Evolutionary conservation across 768 basidiomycete genomes (phyloP).

Genomic region (Udeniomyces megalosporus): DNA sequence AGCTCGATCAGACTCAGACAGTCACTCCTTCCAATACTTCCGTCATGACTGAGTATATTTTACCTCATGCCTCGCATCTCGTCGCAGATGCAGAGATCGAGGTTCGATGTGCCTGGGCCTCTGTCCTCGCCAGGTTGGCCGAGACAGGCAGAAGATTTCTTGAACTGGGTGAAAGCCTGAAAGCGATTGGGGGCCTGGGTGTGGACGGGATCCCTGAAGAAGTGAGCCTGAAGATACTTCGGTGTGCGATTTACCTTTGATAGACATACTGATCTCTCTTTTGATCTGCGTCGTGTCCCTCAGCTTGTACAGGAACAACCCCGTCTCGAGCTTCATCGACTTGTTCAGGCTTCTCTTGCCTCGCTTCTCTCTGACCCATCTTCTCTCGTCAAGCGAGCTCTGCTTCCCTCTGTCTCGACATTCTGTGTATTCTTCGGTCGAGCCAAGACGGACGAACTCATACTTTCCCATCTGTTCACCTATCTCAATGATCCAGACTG

Average conservation of each 20-base stretch:
- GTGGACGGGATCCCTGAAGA: not conserved
- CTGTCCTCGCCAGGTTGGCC: slow-evolving; percentile 68
- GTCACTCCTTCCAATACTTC: slow-evolving; percentile 34
- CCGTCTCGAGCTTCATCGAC: slow-evolving; percentile 6
- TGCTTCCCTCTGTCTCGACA: slow-evolving; percentile 68
- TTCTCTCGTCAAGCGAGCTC: slow-evolving; percentile 76
- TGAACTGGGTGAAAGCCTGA: slow-evolving; percentile 46
- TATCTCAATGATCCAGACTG: slow-evolving; percentile 77
- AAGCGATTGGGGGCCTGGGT: not conserved
- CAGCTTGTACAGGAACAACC: not conserved
- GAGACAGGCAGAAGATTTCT: slow-evolving; percentile 74
- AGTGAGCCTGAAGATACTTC: not conserved
- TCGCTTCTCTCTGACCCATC: slow-evolving; percentile 29
- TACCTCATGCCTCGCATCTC: slow-evolving; percentile 73
- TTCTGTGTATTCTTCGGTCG: slow-evolving; percentile 87
- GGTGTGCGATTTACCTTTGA: not conserved
- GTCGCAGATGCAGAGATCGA: slow-evolving; percentile 68
- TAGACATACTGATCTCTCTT: not conserved
- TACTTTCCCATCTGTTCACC: slow-evolving; percentile 58
- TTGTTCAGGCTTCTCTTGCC: slow-evolving; percentile 6
- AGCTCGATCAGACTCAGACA: slow-evolving; percentile 26
- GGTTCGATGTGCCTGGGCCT: slow-evolving; percentile 64
- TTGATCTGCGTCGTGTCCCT: not conserved
- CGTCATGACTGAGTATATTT: slow-evolving; percentile 87
- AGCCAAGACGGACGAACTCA: slow-evolving; percentile 82